Base-by-base conservation (phyloP, 2,329 filamentous ascomycete genomes). In the Botrytis medusae region DNA sequence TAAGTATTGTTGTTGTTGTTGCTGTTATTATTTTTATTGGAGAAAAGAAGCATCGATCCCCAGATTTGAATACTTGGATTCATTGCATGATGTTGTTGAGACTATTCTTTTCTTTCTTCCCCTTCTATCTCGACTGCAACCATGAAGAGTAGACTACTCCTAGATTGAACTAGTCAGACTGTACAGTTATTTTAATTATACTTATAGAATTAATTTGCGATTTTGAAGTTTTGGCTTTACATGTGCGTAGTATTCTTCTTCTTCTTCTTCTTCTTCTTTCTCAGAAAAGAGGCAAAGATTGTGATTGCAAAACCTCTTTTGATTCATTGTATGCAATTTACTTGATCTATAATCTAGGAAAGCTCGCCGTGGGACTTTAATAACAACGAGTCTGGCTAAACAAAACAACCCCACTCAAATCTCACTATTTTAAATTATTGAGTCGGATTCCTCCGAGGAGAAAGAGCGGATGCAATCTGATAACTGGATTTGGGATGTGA, bases 391-490 rank as follows among this genome's bases (percentile, higher is more conserved):
- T 29, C 51, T 57, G 25, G 7, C 14, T 57, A 18, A 57, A 32
- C n/a, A 18, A 32, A 57, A 29, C 1, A 29, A 57, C 9, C 2
- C 51, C 7, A 29, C 6, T 16, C 1, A 3, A 57, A 16, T 29
- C 1, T 29, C 18, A 29, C 7, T 9, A 18, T 8, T 29, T 57
- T 29, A 6, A 6, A 18, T 12, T 3, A 32, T 57, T 29, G 51
- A 29, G 51, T 18, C 16, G 0, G 16, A 3, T 8, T 0, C 18
- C n/a, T 18, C 18, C 16, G 51, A 29, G 1, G 2, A 8, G 5
- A 29, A 29, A 18, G 18, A 1, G 1, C 0, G 5, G 42, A 57
- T 54, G 51, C 16, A 57, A 29, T 4, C 8, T 57, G 14, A 32
- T 32, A 32, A 57, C n/a, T 57, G 51, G 29, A 29, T 18, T 57